Evolutionary conservation across 768 basidiomycete genomes (phyloP), one percentile per base, ranked within the genome.

Genomic region (Saitozyma sp.): DNA sequence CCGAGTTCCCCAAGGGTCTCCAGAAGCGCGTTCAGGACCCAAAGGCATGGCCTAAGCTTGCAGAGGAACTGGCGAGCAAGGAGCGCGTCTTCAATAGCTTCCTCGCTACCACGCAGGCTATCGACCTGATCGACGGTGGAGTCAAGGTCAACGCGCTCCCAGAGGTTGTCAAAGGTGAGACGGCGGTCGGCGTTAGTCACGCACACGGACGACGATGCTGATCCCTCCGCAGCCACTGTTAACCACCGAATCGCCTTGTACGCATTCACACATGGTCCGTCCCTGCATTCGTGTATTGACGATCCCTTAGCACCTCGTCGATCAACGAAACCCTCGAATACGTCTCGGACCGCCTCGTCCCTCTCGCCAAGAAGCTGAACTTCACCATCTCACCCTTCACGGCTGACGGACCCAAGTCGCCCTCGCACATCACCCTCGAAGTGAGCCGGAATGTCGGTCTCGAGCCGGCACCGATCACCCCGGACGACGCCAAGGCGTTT

Each of bases 141-240:
- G 78, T 80, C 19, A 90, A 91, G 78, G 82, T 83, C 37, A 92
- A 92, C 69, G 89, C 90, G 37, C 83, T 93, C 20, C 91, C 91
- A 0, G 90, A 92, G 78, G 64, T 69, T 29, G 70, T 67, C 16
- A 63, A 69, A 10, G 71, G 71, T 71, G 55, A 58, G 70, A 52
- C 48, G 7, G 9, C 1, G 14, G 43, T 52, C 38, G 37, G 20
- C 17, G 40, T 37, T 14, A 2, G 29, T 29, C 29, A 29, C 29
- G 29, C 29, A n/a, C 41, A 20, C 55, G 38, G 19, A 38, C 14
- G 9, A 29, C 10, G 14, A n/a, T 50, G 56, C 54, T 61, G 20
- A 62, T 37, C 43, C 37, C 20, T 50, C 17, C 29, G 29, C 43
- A 70, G 79, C 79, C 2, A 73, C 66, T 29, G 66, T 80, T 63